Base-by-base conservation (phyloP, 1,284 basidiomycete genomes). In the Ustilago hordei region DNA sequence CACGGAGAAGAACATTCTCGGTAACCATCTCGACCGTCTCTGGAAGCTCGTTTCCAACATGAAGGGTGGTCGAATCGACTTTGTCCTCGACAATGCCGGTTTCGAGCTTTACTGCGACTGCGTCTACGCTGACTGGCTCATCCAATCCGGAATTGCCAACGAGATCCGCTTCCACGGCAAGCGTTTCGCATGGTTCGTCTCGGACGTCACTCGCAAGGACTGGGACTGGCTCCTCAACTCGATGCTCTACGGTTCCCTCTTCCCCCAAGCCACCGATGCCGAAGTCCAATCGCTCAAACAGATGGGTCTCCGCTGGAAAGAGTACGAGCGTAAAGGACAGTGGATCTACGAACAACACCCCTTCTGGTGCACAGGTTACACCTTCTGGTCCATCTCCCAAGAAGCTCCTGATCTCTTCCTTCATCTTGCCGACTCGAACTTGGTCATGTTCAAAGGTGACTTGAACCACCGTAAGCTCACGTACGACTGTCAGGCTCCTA, bases 41-140 rank as follows among this genome's bases (percentile, higher is more conserved):
- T 97, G 95, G 93, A 91, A 94, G 57, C 89, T 92, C 58, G 91
- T 95, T 68, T 74, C 80, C 55, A 90, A 90, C 77, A 90, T 89
- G 34, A 88, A 95, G 79, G 73, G 67, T 32, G 83, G 81, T 17
- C 72, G 82, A 17, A 84, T 83, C 64, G 78, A 83, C 61, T 81
- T 86, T 56, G 75, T 86, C 17, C 89, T 95, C 56, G 94, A 95
- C 85, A 95, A 95, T 82, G 89, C 93, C 45, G 94, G 95, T 17
- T 98, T 98, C 84, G 95, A 99, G 88, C 88, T 98, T 43, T 98
- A 97, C 87, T 98, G 95, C 81, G 96, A 98, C 84, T 92, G 93
- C 75, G 94, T 98, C 68, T 98, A 96, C 86, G 84, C 77, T 69
- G 93, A 94, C 87, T 95, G 93, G 88, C 90, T 98, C 74, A 90